Conservation (phyloP, 129 eudicot species). For the Erigeron canadensis region DNA sequence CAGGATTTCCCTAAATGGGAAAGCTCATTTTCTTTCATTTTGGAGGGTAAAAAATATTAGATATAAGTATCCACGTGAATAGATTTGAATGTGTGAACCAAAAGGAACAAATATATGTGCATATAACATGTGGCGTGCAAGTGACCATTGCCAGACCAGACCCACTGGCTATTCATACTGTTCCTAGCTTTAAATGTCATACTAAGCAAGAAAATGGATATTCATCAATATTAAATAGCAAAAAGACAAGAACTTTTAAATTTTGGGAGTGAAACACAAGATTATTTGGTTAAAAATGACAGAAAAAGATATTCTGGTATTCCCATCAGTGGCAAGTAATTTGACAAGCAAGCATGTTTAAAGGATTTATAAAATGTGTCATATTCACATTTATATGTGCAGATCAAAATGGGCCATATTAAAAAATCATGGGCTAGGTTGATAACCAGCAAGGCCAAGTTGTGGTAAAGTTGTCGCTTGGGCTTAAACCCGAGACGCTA, state of each 20-base stretch:
- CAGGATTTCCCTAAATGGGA: background rate
- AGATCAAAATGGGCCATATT: too few species aligned
- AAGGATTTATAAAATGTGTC: too few species aligned
- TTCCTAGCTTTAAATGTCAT: background rate
- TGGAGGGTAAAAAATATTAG: background rate
- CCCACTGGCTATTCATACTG: background rate
- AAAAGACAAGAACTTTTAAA: constrained; percentile 19
- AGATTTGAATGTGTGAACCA: background rate
- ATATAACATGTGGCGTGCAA: constrained; percentile 7
- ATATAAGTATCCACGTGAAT: background rate
- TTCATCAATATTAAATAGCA: constrained; percentile 4
- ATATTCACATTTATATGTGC: too few species aligned
- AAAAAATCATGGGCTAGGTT: too few species aligned
- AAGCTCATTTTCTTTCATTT: background rate
- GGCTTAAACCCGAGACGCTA: too few species aligned
- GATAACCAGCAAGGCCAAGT: too few species aligned
- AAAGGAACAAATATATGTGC: background rate
- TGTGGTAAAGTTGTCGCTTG: too few species aligned
- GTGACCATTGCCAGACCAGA: constrained; percentile 1
- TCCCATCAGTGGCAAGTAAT: background rate
- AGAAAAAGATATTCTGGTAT: background rate
- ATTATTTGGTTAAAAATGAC: background rate
- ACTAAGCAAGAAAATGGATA: constrained; percentile 10
- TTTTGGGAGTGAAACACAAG: background rate
- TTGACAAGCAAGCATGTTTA: background rate